These are phyloP conservation scores for Rhodomyrtus psidioides DNA, from an alignment of 441 rosid species.

Conservation along the genomic window DNA sequence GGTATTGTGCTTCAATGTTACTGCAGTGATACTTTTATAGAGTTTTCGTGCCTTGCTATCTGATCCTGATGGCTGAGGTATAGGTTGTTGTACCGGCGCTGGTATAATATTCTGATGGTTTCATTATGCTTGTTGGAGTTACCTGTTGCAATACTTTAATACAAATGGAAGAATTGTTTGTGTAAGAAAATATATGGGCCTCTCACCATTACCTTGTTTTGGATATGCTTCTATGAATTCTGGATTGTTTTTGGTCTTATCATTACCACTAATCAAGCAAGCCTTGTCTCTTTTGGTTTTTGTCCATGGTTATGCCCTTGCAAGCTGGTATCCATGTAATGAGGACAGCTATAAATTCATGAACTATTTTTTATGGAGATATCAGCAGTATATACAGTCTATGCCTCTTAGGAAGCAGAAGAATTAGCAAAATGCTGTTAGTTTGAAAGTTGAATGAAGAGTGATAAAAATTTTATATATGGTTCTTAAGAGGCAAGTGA, in stretches of 20 bases:
- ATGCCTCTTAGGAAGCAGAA: not conserved
- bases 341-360: not conserved
- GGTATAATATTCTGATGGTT: not conserved
- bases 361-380: not conserved
- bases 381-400: not conserved
- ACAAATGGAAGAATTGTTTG: not conserved
- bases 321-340: not conserved
- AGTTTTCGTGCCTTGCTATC: not conserved
- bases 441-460: not conserved
- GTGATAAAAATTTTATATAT: not conserved
- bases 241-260: not conserved
- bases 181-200: not conserved
- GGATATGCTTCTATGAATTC: not conserved
- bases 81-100: not conserved
- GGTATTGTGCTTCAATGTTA: not conserved
- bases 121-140: not conserved
- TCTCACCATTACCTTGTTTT: not conserved
- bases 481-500: not conserved
- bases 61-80: not conserved
- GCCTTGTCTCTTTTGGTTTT: not conserved
- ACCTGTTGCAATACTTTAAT: not conserved
- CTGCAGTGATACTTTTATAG: not conserved
- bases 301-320: not conserved
- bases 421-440: not conserved
- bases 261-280: not conserved